Evolutionary conservation across 129 eudicot species (phyloP).

Genomic region (Chrysanthemum lavandulifolium): DNA sequence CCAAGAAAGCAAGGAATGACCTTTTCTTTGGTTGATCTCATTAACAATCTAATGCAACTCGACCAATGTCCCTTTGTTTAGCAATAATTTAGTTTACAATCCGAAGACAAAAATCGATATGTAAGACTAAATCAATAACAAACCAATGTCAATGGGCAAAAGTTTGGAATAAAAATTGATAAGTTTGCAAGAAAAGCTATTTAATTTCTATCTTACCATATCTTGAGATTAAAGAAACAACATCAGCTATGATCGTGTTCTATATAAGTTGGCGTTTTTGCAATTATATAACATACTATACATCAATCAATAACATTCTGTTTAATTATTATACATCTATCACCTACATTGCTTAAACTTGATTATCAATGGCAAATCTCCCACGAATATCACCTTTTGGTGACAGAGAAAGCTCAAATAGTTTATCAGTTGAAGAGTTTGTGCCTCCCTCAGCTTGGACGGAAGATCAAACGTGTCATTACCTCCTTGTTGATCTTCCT

Average conservation of each 20-base stretch:
- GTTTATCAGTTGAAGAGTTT: conserved; percentile 39
- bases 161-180: conserved; percentile 44
- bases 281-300: conserved; percentile 18
- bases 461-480: conserved; percentile 37
- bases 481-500: conserved; percentile 58
- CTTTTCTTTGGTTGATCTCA: neutral
- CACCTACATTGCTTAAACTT: neutral
- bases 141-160: conserved; percentile 25
- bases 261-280: conserved; percentile 10
- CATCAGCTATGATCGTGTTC: conserved; percentile 1
- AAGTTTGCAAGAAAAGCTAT: conserved; percentile 48
- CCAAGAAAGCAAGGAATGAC: conserved; percentile 37
- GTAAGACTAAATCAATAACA: neutral
- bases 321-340: neutral
- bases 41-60: neutral
- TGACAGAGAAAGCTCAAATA: conserved; percentile 23
- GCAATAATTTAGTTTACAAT: conserved; percentile 3
- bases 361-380: conserved; percentile 23
- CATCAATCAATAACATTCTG: neutral
- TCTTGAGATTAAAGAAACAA: conserved; percentile 30
- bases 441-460: conserved; percentile 64
- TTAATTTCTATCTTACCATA: conserved; percentile 25
- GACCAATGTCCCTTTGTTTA: neutral
- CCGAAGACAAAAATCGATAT: neutral
- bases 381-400: conserved; percentile 20